Percentiles rank a stretch among this genome's conserved stretches.
Conservation (phyloP, 1,284 basidiomycete genomes). For the Ceratorhiza oryzae-sativae region DNA sequence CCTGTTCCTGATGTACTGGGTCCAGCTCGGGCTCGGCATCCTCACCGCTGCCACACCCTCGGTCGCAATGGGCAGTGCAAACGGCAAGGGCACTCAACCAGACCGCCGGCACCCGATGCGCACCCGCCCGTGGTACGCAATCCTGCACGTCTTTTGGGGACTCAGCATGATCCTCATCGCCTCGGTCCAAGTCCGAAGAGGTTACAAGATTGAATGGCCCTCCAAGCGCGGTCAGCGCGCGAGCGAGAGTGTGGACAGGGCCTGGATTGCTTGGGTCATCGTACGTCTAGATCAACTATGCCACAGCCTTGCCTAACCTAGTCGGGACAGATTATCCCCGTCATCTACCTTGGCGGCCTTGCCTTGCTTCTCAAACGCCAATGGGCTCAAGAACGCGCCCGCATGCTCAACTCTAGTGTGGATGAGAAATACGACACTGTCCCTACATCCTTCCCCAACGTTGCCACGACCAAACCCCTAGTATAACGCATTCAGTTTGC, state of each 20-base stretch:
- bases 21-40: conserved; percentile 18
- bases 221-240: conserved; percentile 20
- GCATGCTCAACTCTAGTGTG: conserved; percentile 5
- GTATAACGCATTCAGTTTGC: not conserved
- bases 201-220: conserved; percentile 34
- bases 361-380: conserved; percentile 13
- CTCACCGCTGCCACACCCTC: conserved; percentile 8
- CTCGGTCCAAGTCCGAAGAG: conserved; percentile 26
- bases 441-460: conserved; percentile 1
- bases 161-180: conserved; percentile 25
- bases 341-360: conserved; percentile 27
- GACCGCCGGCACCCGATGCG: conserved; percentile 17
- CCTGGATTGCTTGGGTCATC: conserved; percentile 34
- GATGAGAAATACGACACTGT: conserved; percentile 20
- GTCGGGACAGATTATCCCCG: conserved; percentile 15
- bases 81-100: not conserved
- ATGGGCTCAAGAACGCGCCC: conserved; percentile 29
- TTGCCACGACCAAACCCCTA: not conserved
- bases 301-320: not conserved
- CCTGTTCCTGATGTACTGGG: conserved; percentile 36
- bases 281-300: not conserved
- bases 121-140: conserved; percentile 25
- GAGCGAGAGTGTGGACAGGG: conserved; percentile 14
- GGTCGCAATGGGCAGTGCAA: conserved; percentile 16
- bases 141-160: conserved; percentile 33